These are phyloP conservation scores for Penicillium sp. DNA, from an alignment of 2,329 filamentous ascomycete genomes.

Conservation along the genomic window DNA sequence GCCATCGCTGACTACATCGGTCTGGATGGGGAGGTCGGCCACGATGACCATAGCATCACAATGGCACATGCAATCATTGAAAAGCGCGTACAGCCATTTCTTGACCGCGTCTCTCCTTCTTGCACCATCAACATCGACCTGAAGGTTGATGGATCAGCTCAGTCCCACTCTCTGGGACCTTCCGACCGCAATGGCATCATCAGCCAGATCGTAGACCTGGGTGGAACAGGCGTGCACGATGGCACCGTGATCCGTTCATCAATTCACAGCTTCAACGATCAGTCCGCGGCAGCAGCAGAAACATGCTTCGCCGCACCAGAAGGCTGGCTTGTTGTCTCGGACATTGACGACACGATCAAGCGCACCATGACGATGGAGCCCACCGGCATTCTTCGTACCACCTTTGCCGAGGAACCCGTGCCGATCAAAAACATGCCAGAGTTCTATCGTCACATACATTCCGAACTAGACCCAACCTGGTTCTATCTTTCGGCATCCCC, in stretches of 20 bases:
- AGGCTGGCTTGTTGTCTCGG: slow-evolving; percentile 83
- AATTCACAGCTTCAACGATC: slow-evolving; percentile 23
- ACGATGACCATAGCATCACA: slow-evolving; percentile 32
- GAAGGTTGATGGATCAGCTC: slow-evolving; percentile 46
- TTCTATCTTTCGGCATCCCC: slow-evolving; percentile 94
- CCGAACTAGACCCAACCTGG: slow-evolving; percentile 65
- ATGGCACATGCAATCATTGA: slow-evolving; percentile 63
- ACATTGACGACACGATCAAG: slow-evolving; percentile 96
- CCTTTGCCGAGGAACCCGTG: slow-evolving; percentile 72
- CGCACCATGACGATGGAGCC: slow-evolving; percentile 78
- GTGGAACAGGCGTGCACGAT: slow-evolving; percentile 43
- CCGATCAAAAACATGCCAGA: slow-evolving; percentile 80
- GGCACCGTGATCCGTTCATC: slow-evolving; percentile 49
- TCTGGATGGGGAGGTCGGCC: slow-evolving; percentile 55
- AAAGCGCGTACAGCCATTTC: slow-evolving; percentile 60
- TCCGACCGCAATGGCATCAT: slow-evolving; percentile 71
- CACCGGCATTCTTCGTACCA: slow-evolving; percentile 75
- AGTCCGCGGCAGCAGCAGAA: slow-evolving; percentile 56
- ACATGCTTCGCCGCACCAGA: slow-evolving; percentile 73
- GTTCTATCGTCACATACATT: slow-evolving; percentile 68
- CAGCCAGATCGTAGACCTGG: slow-evolving; percentile 58
- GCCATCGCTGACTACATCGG: slow-evolving; percentile 68
- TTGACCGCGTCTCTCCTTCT: slow-evolving; percentile 71
- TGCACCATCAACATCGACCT: slow-evolving; percentile 66
- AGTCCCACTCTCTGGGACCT: slow-evolving; percentile 61